Evolutionary conservation across 73 alveolate genomes (phyloP), one percentile per base, ranked within the genome.

Genomic region (Paramecium tetraurelia): DNA sequence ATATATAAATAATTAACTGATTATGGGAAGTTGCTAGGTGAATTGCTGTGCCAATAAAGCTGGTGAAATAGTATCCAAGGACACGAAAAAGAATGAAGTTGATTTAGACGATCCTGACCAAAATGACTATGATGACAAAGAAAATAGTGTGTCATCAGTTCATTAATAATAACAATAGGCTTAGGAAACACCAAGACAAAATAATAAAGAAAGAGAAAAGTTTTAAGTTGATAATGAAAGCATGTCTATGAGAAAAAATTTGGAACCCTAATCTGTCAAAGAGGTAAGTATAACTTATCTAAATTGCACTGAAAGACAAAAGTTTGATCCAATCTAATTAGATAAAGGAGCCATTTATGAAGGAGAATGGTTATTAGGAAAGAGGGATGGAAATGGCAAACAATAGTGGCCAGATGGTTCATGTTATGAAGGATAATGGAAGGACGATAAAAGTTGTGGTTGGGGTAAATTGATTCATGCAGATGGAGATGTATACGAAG

Each of bases 341-440:
- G 98, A 85, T 68, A 92, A 83, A 86, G 97, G 96, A 58, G 96
- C 93, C 12, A 85, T 88, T 27, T 95, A 93, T 93, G 94, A 93
- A 58, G 94, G 92, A 10, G 95, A 95, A 21, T 85, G 86, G 92
- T 84, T 93, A 71, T 92, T 92, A 68, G 95, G 93, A 76, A 85
- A 76, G 90, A 92, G 93, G 84, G 95, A 95, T 83, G 97, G 97
- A 24, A 53, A 58, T 71, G 98, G 98, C 1, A 76, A 92, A 7
- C 92, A 95, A 63, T 68, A 57, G 48, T 95, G 95, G 94, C 94
- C 83, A 41, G 96, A 95, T 86, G 98, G 98, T 7, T 93, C 97
- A 11, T 35, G 46, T 57, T 95, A 94, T 84, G 94, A 89, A 70
- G 94, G 94, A 24, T 77, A 71, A 46, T 89, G 94, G 94, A 89